Conservation (phyloP, 1,139 yeast species). For the Magnusiomyces suaveolens region DNA sequence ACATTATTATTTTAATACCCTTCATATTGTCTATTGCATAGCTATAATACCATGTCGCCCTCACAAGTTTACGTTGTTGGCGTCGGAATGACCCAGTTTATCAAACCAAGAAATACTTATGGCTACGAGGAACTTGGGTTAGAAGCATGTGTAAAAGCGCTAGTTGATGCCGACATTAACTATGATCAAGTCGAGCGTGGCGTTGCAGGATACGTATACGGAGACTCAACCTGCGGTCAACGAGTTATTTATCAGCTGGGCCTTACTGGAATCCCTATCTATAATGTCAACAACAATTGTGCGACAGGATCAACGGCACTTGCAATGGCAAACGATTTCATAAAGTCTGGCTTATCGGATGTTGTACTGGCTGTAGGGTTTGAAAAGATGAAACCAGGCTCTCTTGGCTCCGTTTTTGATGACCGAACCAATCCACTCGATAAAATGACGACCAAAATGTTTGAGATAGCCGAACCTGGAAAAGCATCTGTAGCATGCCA, state of each 20-base stretch:
- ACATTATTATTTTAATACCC: too few species aligned
- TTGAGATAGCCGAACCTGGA: conserved; percentile 18
- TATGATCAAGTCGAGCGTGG: conserved; percentile 27
- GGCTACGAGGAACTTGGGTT: conserved; percentile 27
- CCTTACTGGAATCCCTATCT: conserved; percentile 27
- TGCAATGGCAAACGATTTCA: conserved; percentile 22
- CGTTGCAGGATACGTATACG: conserved; percentile 26
- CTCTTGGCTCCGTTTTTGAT: conserved; percentile 21
- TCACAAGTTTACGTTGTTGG: conserved; percentile 22
- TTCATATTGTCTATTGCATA: neutral
- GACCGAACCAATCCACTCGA: conserved; percentile 26
- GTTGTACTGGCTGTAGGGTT: conserved; percentile 28
- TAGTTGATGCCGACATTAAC: conserved; percentile 26
- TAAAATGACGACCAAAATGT: conserved; percentile 17
- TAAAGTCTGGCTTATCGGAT: conserved; percentile 23
- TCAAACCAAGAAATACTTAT: conserved; percentile 25
- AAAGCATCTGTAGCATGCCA: conserved; percentile 26
- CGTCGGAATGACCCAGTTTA: conserved; percentile 28
- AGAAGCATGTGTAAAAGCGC: conserved; percentile 27
- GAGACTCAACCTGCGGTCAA: conserved; percentile 29
- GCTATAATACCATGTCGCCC: neutral
- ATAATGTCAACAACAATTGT: conserved; percentile 29
- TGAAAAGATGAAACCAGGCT: conserved; percentile 28
- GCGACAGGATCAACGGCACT: conserved; percentile 29
- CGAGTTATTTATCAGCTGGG: conserved; percentile 28